Base-by-base conservation (phyloP, 1,139 yeast genomes). In the Meyerozyma smithsonii region DNA sequence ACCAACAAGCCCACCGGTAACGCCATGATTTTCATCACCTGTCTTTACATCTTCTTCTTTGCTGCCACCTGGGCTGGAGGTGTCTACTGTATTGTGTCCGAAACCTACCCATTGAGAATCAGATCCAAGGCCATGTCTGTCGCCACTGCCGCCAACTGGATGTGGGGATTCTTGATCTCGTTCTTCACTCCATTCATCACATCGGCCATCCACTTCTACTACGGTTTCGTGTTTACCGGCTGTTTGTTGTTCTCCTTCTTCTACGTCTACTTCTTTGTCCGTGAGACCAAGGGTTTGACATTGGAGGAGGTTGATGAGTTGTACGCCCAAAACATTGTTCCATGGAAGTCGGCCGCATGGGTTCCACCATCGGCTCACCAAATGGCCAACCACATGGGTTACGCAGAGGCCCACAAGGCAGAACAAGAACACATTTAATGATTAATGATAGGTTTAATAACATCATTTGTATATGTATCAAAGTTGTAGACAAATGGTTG, bases 221-320 rank as follows among this genome's bases (percentile, higher is more conserved):
- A 54, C 48, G 61, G 61, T 34, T 55, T 52, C 32, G 59, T 57
- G 19, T 56, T 56, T 39, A 46, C 57, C 12, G 61, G 61, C 5
- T 56, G 59, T 43, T 48, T 57, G 35, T 20, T 48, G 38, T 48
- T 46, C 40, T 48, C 48, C 26, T 57, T 68, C 55, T 58, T 78
- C 53, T 77, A 73, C 53, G 78, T 78, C 14, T 76, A 69, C 55
- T 71, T 78, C 58, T 68, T 71, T 48, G 78, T 82, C 38, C 76
- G 73, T 52, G 87, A 81, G 61, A 81, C 88, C 24, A 80, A 77
- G 59, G 84, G 85, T 15, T 69, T 79, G 49, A 65, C 77, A 45
- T 69, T 81, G 60, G 88, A 81, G 58, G 84, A 81, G 54, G 79
- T 81, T 48, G 87, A 81, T 56, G 53, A 44, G 32, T 38, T 47